Evolutionary conservation across 2,329 filamentous ascomycete genomes (phyloP).

Genomic region (Ceratocystis harringtonii): DNA sequence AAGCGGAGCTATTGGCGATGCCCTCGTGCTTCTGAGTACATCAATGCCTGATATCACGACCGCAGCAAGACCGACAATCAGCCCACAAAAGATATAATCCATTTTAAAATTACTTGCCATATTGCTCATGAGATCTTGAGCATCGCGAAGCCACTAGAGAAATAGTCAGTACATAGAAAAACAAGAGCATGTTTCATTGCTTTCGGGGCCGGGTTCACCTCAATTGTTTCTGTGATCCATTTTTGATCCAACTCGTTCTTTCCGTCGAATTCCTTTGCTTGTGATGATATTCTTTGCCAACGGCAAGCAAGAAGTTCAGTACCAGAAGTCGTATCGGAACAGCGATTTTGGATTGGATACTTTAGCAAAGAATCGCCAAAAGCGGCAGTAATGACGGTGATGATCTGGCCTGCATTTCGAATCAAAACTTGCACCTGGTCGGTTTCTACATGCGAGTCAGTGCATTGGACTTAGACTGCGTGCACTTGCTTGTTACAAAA

Average conservation of each 20-base stretch:
- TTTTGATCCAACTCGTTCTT: background rate
- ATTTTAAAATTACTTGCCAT: conserved; percentile 89
- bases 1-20: conserved; percentile 27
- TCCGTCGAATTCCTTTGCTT: background rate
- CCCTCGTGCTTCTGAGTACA: conserved; percentile 15
- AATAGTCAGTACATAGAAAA: background rate
- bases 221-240: conserved; percentile 3
- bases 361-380: conserved; percentile 36
- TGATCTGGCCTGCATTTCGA: conserved; percentile 67
- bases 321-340: conserved; percentile 20
- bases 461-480: background rate
- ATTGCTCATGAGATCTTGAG: conserved; percentile 69
- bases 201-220: conserved; percentile 2
- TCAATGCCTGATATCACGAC: conserved; percentile 22
- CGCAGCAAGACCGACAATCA: conserved; percentile 33
- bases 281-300: conserved; percentile 35
- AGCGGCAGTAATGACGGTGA: conserved; percentile 59
- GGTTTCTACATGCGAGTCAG: conserved; percentile 22
- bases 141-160: conserved; percentile 46
- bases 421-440: conserved; percentile 55
- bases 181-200: background rate
- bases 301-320: conserved; percentile 51
- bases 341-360: background rate
- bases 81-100: conserved; percentile 26
- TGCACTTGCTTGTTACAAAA: background rate